Evolutionary conservation across 2,329 filamentous ascomycete species (phyloP), one percentile per base, ranked within the genome.

Genomic region (Tolypocladium capitatum): DNA sequence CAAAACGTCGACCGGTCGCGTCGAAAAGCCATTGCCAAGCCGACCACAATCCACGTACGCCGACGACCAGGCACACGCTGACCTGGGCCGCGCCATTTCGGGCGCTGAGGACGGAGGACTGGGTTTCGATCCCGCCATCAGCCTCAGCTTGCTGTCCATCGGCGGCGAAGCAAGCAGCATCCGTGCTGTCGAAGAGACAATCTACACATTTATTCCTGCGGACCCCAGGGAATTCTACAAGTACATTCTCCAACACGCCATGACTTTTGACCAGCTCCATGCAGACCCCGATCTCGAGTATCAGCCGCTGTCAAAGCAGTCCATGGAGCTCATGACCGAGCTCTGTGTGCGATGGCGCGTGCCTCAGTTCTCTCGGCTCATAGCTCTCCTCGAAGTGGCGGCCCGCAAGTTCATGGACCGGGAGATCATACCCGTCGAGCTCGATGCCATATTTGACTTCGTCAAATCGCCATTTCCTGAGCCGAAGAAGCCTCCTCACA

Each of bases 331-430:
- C 42, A 67, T 98, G 52, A 85, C 84, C 51, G 91, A 97, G 63
- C 75, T 96, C 49, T 86, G 84, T 50, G 71, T 88, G 52, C 81
- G 90, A 58, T 98, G 92, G 92, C 83, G 92, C 45, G 76, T 98
- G 52, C 89, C 91, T 2, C 81, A 84, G 53, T 88, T 83, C 58
- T 87, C 88, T 4, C 79, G 89, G 41, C 74, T 88, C 46, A 80
- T 94, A 6, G 68, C 91, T 6, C 83, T 95, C 57, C 68, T 97
- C 33, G 92, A 97, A 67, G 85, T 94, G 48, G 77, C 88, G 7
- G 77, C 83, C 21, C 84, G 89, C 57, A 92, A 92, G 63, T 97
- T 89, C 60, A 70, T 88, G 42, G 84, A 94, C 55, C 81, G 86
- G 54, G 85, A 94, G 58, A 80, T 95, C 49, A 76, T 78, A 14